Evolutionary conservation across 192 early-diverging fungal species (phyloP).

Genomic region (Coemansia interrupta): DNA sequence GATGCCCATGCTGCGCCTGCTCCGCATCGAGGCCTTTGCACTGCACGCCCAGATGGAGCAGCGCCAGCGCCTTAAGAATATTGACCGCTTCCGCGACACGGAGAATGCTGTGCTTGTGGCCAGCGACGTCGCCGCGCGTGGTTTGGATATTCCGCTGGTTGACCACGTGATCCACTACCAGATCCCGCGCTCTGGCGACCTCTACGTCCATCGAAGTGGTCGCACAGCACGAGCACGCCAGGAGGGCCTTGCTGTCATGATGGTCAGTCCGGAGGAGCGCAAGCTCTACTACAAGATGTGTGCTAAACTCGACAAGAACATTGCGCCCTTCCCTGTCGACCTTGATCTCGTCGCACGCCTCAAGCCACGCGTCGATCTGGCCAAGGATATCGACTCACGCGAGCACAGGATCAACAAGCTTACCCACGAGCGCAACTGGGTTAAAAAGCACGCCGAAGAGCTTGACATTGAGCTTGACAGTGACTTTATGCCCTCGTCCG

Average conservation of each 20-base stretch:
- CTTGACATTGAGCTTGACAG: conserved; percentile 78
- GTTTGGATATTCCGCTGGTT: conserved; percentile 88
- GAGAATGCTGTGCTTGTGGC: conserved; percentile 79
- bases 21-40: conserved; percentile 70
- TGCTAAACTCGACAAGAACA: conserved; percentile 71
- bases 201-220: conserved; percentile 95
- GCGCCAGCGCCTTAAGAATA: conserved; percentile 86
- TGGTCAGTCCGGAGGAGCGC: conserved; percentile 82
- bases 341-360: conserved; percentile 63
- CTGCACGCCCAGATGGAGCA: conserved; percentile 97
- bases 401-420: conserved; percentile 77
- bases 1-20: conserved; percentile 74
- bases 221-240: conserved; percentile 85
- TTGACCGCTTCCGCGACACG: conserved; percentile 81
- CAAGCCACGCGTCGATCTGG: conserved; percentile 75
- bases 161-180: conserved; percentile 97
- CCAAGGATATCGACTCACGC: conserved; percentile 73
- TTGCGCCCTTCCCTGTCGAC: conserved; percentile 80
- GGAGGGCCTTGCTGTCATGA: conserved; percentile 78
- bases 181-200: conserved; percentile 81
- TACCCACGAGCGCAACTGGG: conserved; percentile 66
- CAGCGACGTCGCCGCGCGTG: conserved; percentile 94
- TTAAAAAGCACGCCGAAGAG: conserved; percentile 73
- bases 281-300: conserved; percentile 80
- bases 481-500: conserved; percentile 55